phyloP scores from a whole-genome alignment of 1,284 basidiomycete species.

The Vanrija humicola region DNA sequence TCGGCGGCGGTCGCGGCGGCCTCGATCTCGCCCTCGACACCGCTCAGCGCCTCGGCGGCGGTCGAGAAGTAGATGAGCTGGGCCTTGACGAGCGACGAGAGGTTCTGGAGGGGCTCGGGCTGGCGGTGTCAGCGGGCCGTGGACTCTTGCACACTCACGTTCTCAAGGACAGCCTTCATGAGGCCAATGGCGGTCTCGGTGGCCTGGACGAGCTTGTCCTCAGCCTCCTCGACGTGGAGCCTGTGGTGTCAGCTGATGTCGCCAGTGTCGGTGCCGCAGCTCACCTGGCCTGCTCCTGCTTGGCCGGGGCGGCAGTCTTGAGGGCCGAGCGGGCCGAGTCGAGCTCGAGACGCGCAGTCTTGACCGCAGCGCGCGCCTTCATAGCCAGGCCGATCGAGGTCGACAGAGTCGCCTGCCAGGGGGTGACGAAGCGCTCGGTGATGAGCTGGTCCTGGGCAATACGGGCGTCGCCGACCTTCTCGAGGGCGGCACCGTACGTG shows the following conservation, averaged over 20 bases:
- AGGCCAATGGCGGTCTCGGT: slow-evolving; percentile 96
- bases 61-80: slow-evolving; percentile 78
- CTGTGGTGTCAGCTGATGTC: slow-evolving; percentile 49
- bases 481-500: slow-evolving; percentile 76
- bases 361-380: slow-evolving; percentile 85
- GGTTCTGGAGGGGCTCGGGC: slow-evolving; percentile 92
- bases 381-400: slow-evolving; percentile 78
- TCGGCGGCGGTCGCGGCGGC: slow-evolving; percentile 84
- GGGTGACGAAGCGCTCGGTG: slow-evolving; percentile 69
- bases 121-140: slow-evolving; percentile 36
- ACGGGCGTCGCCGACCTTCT: slow-evolving; percentile 74
- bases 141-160: slow-evolving; percentile 58
- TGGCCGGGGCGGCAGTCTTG: slow-evolving; percentile 67
- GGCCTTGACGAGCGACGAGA: slow-evolving; percentile 88
- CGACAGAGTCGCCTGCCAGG: slow-evolving; percentile 85
- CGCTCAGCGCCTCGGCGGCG: slow-evolving; percentile 76
- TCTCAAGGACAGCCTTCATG: slow-evolving; percentile 97
- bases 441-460: slow-evolving; percentile 77
- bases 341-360: slow-evolving; percentile 70
- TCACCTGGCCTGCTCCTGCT: slow-evolving; percentile 76
- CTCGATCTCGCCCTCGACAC: slow-evolving; percentile 83
- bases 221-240: slow-evolving; percentile 83
- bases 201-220: slow-evolving; percentile 92
- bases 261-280: too few species aligned
- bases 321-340: slow-evolving; percentile 64